phyloP scores from a whole-genome alignment of 2,329 filamentous ascomycete genomes.

The Microdochium nivale region DNA sequence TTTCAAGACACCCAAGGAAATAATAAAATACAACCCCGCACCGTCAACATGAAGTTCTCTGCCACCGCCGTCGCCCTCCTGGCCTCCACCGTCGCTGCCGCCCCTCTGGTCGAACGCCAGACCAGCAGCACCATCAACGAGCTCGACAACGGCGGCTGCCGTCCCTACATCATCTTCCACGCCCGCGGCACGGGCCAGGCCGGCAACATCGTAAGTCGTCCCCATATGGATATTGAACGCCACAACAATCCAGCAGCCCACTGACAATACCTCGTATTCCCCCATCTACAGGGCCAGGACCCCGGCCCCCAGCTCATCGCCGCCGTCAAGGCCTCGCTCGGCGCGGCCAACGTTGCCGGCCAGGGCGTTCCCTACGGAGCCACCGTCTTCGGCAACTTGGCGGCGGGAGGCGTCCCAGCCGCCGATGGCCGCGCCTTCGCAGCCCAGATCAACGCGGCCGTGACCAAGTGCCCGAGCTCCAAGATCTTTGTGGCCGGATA shows the following conservation, averaged over 20 bases:
- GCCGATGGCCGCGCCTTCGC: slow-evolving; percentile 17
- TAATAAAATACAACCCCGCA: not conserved
- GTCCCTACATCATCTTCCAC: slow-evolving; percentile 22
- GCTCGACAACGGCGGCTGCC: slow-evolving; percentile 16
- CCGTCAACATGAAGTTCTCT: not conserved
- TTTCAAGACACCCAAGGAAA: not conserved
- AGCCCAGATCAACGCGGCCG: slow-evolving; percentile 17
- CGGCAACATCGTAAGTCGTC: slow-evolving; percentile 21
- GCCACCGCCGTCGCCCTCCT: not conserved
- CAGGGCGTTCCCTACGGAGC: slow-evolving; percentile 17
- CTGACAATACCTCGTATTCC: not conserved
- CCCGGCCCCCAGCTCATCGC: slow-evolving; percentile 14
- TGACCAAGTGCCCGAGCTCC: slow-evolving; percentile 20
- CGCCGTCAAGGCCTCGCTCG: slow-evolving; percentile 12
- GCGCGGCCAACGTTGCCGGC: slow-evolving; percentile 5
- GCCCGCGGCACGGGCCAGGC: slow-evolving; percentile 23
- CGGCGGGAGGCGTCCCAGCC: slow-evolving; percentile 16
- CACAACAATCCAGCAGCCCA: not conserved
- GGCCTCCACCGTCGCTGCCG: not conserved
- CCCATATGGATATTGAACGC: slow-evolving; percentile 1
- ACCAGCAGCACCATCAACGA: slow-evolving; percentile 15
- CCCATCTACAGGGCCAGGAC: slow-evolving; percentile 3
- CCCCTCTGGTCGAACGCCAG: not conserved
- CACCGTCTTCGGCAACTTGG: slow-evolving; percentile 16
- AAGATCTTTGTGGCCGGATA: slow-evolving; percentile 23